Evolutionary conservation across 345 rosid species (phyloP).

Genomic region (Hibiscus syriacus): DNA sequence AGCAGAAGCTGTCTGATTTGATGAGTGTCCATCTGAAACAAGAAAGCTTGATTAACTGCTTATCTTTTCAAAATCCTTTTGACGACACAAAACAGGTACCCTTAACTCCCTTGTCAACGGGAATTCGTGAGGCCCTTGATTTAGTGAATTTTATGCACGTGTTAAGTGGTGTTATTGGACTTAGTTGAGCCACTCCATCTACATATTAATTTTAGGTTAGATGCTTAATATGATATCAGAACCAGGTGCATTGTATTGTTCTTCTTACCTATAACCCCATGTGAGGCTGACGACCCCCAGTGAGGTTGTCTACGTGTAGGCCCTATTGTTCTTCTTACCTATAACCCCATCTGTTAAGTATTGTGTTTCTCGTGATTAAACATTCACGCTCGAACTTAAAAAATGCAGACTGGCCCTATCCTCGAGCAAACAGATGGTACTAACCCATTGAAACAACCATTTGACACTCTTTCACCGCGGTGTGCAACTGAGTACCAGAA

Average conservation of each 20-base stretch:
- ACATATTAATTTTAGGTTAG: too few species aligned
- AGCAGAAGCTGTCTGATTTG: slow-evolving; percentile 71
- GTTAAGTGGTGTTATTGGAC: neutral
- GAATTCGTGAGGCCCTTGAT: neutral
- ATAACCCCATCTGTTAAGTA: neutral
- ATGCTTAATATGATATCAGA: too few species aligned
- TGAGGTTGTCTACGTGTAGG: too few species aligned
- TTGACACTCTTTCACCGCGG: too few species aligned
- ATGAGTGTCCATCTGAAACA: slow-evolving; percentile 48
- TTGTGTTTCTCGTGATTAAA: neutral
- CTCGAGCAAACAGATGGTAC: slow-evolving; percentile 22
- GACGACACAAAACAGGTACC: slow-evolving; percentile 25
- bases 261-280: too few species aligned
- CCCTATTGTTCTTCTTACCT: too few species aligned
- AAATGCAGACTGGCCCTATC: slow-evolving; percentile 51
- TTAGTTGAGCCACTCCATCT: too few species aligned
- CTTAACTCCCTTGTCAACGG: too few species aligned
- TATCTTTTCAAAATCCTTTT: slow-evolving; percentile 14
- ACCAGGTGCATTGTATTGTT: too few species aligned
- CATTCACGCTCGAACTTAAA: slow-evolving; percentile 1
- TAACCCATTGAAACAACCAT: slow-evolving; percentile 17
- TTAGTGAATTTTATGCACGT: neutral
- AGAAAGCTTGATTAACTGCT: slow-evolving; percentile 33
- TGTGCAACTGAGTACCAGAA: slow-evolving; percentile 40
- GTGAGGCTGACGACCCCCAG: too few species aligned